Base-by-base conservation (phyloP, 2,329 filamentous ascomycete species). In the Phoma herbarum region DNA sequence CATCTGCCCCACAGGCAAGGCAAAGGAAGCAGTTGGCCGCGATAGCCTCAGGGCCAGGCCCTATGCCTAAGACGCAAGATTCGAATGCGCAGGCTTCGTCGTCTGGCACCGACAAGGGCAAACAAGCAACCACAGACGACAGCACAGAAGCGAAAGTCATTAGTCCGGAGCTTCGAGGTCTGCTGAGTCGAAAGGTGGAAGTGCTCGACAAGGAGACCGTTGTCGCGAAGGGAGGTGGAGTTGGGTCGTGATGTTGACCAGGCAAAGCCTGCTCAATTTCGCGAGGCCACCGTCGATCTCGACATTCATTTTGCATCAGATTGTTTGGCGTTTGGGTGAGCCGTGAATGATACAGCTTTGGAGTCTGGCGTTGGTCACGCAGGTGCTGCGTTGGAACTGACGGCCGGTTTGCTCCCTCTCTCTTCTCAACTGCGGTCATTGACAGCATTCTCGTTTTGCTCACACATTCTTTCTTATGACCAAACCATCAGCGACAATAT, bases 111-210 rank as follows among this genome's bases (percentile, higher is more conserved):
- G 74, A 74, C 35, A 73, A 69, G 26, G 73, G 72, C 37, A 76
- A 76, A 44, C 75, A 78, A 33, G 73, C 73, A 18, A 74, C 48
- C 2, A 60, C 67, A 10, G 68, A 64, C 1, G 57, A 67, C 1
- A 62, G 62, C n/a, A 65, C 67, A 28, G 77, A 75, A 48, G 73
- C 80, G 9, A 85, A 83, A 64, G 81, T 89, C 16, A 87, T 91
- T 45, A 88, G 84, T 62, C 82, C 86, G 0, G 87, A 91, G 65
- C 73, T 91, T 57, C 82, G 89, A 46, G 76, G 79, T 7, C 65
- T 91, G 42, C 71, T 91, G n/a, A 86, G 84, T 63, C 80, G 84
- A 59, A 85, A 90, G 59, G 78, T 90, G 8, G 79, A 83, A 45
- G 81, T 78, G 60, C 69, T 86, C 23, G 79, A 82, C 26, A 79